A percentile compares a stretch with the other conserved stretches of the same genome.
These are phyloP conservation scores for Phaeosphaeria sp. DNA, from an alignment of 2,329 filamentous ascomycete species.

Conservation along the genomic window DNA sequence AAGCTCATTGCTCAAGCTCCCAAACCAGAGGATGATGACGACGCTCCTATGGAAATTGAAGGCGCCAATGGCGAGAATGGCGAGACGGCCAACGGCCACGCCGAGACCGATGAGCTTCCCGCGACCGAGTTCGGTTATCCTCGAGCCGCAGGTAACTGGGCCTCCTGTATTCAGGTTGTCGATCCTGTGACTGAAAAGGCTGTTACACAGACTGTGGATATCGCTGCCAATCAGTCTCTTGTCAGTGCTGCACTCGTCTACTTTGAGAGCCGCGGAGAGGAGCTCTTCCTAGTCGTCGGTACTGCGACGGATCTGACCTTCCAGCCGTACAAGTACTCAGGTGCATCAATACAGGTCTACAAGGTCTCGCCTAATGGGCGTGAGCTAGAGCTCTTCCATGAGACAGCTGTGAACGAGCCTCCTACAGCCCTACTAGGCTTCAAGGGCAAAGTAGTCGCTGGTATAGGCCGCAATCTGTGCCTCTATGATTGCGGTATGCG, in stretches of 20 bases:
- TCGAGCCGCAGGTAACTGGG: constrained; percentile 84
- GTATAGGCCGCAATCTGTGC: constrained; percentile 80
- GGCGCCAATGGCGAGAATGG: constrained; percentile 22
- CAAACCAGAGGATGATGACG: constrained; percentile 22
- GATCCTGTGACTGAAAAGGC: constrained; percentile 76
- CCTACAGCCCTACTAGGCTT: constrained; percentile 91
- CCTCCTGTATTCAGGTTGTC: constrained; percentile 91
- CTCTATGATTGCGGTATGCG: constrained; percentile 94
- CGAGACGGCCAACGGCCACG: constrained; percentile 21
- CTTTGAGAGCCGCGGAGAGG: constrained; percentile 82
- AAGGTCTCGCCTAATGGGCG: constrained; percentile 86
- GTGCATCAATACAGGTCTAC: constrained; percentile 91
- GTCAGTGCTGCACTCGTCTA: constrained; percentile 84
- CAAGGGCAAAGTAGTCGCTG: constrained; percentile 87
- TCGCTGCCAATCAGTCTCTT: constrained; percentile 90
- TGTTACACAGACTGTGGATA: constrained; percentile 78
- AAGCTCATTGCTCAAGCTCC: constrained; percentile 74
- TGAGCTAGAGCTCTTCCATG: constrained; percentile 92
- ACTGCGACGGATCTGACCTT: constrained; percentile 90
- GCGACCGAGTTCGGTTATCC: constrained; percentile 90
- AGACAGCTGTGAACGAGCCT: constrained; percentile 89
- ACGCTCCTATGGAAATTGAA: constrained; percentile 42
- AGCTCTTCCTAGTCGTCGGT: constrained; percentile 90
- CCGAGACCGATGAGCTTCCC: constrained; percentile 64
- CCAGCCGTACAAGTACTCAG: constrained; percentile 72